Evolutionary conservation across 2,329 filamentous ascomycete species (phyloP).

Genomic region (Cercospora nicotianae): DNA sequence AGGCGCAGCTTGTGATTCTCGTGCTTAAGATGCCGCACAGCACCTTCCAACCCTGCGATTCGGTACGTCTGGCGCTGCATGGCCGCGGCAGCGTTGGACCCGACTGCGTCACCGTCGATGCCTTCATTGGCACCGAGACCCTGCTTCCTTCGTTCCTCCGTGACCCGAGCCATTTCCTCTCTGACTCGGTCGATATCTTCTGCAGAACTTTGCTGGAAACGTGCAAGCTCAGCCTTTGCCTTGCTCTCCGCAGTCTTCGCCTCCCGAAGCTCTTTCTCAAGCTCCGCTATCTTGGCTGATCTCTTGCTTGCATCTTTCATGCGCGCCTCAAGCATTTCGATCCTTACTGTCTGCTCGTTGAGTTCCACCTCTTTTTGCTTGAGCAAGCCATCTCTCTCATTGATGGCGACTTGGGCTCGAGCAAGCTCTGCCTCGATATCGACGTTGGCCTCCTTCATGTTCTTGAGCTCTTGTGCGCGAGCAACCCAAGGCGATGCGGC

Average conservation of each 20-base stretch:
- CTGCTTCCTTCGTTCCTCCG: slow-evolving; percentile 38
- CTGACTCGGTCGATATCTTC: slow-evolving; percentile 33
- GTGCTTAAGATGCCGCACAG: slow-evolving; percentile 66
- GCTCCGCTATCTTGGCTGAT: slow-evolving; percentile 65
- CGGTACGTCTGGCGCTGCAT: slow-evolving; percentile 66
- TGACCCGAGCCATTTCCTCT: slow-evolving; percentile 33
- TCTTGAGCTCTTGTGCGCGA: slow-evolving; percentile 76
- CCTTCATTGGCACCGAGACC: slow-evolving; percentile 54
- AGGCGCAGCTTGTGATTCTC: slow-evolving; percentile 65
- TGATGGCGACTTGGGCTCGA: slow-evolving; percentile 75
- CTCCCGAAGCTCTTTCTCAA: slow-evolving; percentile 51
- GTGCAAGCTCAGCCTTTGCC: slow-evolving; percentile 40
- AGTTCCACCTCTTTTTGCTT: slow-evolving; percentile 68
- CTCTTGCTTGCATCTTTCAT: slow-evolving; percentile 83
- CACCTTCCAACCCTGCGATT: slow-evolving; percentile 63
- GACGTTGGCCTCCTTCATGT: slow-evolving; percentile 75
- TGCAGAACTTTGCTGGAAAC: slow-evolving; percentile 31
- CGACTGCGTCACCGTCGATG: slow-evolving; percentile 65
- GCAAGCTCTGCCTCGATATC: slow-evolving; percentile 84
- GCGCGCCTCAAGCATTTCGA: slow-evolving; percentile 84
- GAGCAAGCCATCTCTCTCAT: slow-evolving; percentile 64
- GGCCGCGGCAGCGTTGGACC: slow-evolving; percentile 70
- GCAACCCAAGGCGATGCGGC: slow-evolving; percentile 77
- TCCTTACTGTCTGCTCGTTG: slow-evolving; percentile 85
- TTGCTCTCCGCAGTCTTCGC: slow-evolving; percentile 56